Evolutionary conservation across 2,329 filamentous ascomycete genomes (phyloP).

Genomic region (Sphaerulina musiva): DNA sequence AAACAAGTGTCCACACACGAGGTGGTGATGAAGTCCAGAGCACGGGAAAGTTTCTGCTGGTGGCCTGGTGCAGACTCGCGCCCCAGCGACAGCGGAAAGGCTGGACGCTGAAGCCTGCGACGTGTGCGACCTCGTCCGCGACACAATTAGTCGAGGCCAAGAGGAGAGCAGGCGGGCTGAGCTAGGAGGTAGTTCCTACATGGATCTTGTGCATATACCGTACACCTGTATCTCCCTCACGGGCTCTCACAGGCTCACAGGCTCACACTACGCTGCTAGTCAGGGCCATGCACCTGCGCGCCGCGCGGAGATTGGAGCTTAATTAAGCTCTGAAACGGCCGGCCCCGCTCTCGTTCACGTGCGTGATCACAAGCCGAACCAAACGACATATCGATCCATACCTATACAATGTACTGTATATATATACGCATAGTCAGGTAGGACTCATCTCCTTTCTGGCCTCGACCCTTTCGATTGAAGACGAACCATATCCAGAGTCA

Average conservation of each 20-base stretch:
- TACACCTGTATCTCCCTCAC: too few species aligned
- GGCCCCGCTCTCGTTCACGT: background rate
- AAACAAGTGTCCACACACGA: background rate
- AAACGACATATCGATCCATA: background rate
- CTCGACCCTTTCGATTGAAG: too few species aligned
- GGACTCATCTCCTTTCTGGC: background rate
- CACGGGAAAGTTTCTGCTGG: background rate
- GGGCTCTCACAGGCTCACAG: too few species aligned
- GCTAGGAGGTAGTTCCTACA: constrained; percentile 1
- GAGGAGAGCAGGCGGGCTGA: background rate
- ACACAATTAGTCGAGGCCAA: too few species aligned
- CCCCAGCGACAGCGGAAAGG: background rate
- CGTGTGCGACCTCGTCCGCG: too few species aligned
- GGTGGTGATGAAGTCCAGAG: background rate
- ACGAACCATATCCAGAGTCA: too few species aligned
- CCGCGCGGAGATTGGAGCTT: constrained; percentile 12
- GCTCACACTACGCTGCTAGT: background rate
- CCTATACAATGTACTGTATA: background rate
- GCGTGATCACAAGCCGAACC: constrained; percentile 1
- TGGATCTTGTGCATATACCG: background rate
- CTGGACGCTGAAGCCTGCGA: too few species aligned
- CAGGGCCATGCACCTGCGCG: constrained; percentile 1
- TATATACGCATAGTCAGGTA: too few species aligned
- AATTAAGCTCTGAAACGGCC: background rate
- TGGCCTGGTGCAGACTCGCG: background rate